Conservation (phyloP, 345 rosid genomes). For the Geranium rotundifolium region DNA sequence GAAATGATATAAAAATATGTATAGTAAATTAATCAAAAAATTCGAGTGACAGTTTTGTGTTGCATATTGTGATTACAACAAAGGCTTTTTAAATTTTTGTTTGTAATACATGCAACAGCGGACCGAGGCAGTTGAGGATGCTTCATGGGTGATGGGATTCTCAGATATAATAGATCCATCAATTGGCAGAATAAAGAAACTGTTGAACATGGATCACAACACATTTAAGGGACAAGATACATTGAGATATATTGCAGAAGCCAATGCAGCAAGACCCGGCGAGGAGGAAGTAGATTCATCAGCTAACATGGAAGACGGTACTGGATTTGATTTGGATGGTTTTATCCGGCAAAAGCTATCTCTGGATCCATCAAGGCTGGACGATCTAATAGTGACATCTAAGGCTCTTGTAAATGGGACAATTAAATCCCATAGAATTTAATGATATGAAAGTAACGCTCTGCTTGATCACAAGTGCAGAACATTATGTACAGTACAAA, state of each 20-base stretch:
- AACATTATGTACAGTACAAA: too few relatives aligned
- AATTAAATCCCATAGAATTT: too few relatives aligned
- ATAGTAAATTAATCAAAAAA: too few relatives aligned
- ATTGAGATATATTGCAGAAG: constrained; percentile 14
- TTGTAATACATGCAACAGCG: constrained; percentile 33
- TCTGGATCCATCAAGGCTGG: constrained; percentile 48
- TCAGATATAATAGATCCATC: constrained; percentile 82
- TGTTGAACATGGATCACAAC: constrained; percentile 58
- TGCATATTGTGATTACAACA: too few relatives aligned
- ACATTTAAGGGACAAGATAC: constrained; percentile 22
- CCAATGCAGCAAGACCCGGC: constrained; percentile 12
- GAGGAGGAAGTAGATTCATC: constrained; percentile 3
- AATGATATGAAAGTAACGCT: too few relatives aligned
- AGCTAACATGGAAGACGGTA: constrained; percentile 14
- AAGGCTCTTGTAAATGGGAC: neutral
- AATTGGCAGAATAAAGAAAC: constrained; percentile 68
- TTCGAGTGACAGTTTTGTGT: too few relatives aligned
- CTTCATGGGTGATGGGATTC: constrained; percentile 85
- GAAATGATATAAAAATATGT: too few relatives aligned
- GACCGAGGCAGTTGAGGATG: constrained; percentile 82
- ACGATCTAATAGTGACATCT: constrained; percentile 30
- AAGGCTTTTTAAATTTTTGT: too few relatives aligned
- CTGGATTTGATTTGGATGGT: constrained; percentile 47
- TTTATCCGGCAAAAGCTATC: constrained; percentile 45
- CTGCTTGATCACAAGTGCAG: too few relatives aligned